Conservation (phyloP, 768 basidiomycete genomes). For the Boletus subparvulus region DNA sequence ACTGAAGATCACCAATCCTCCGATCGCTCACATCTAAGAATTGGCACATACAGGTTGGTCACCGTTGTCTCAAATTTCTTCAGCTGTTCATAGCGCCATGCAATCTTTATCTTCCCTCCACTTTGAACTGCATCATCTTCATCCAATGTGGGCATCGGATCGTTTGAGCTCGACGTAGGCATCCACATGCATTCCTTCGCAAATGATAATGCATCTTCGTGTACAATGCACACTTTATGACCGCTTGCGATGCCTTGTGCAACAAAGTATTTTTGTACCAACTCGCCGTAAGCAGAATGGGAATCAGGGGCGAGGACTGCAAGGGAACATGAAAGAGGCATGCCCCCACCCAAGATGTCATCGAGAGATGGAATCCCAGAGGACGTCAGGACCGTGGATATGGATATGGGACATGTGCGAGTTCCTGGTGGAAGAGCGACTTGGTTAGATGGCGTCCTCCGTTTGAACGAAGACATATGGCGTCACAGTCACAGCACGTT, state of each 20-base stretch:
- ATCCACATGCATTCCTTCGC: slow-evolving; percentile 82
- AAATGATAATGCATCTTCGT: slow-evolving; percentile 55
- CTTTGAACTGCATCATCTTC: slow-evolving; percentile 36
- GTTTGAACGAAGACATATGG: slow-evolving; percentile 71
- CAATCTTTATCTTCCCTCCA: slow-evolving; percentile 82
- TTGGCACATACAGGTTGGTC: slow-evolving; percentile 46
- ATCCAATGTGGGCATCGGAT: slow-evolving; percentile 25
- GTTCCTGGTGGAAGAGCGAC: slow-evolving; percentile 49
- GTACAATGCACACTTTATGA: slow-evolving; percentile 70
- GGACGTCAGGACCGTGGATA: slow-evolving; percentile 61
- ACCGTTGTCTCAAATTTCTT: slow-evolving; percentile 90
- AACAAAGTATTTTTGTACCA: slow-evolving; percentile 85
- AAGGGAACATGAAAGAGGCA: slow-evolving; percentile 78
- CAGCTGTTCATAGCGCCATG: slow-evolving; percentile 96
- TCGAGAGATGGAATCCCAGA: slow-evolving; percentile 93
- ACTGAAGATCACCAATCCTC: slow-evolving; percentile 12
- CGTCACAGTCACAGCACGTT: slow-evolving; percentile 15
- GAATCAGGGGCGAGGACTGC: slow-evolving; percentile 79
- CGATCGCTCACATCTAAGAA: slow-evolving; percentile 11
- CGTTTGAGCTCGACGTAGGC: slow-evolving; percentile 30
- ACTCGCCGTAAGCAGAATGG: slow-evolving; percentile 81
- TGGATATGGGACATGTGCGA: slow-evolving; percentile 55
- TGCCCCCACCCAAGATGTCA: slow-evolving; percentile 89
- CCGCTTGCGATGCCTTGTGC: slow-evolving; percentile 79
- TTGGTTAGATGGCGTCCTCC: slow-evolving; percentile 51